Percentiles rank a stretch among this genome's conserved stretches.
These are phyloP conservation scores for Rehmannia glutinosa DNA, from an alignment of 257 asterid species.

Conservation along the genomic window DNA sequence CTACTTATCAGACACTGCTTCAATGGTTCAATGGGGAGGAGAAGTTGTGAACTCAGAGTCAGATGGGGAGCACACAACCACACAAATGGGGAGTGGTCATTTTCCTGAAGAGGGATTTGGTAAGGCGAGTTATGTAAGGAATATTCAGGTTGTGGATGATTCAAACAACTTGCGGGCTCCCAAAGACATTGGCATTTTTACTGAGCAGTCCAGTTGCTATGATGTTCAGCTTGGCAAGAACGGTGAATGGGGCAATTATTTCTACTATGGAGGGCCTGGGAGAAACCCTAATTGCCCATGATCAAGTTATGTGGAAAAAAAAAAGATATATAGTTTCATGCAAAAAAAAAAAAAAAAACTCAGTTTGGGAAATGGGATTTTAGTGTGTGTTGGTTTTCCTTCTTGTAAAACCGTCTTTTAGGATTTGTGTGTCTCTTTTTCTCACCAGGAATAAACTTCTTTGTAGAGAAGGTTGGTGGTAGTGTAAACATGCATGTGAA, in stretches of 20 bases:
- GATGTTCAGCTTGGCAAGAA: conserved; percentile 51
- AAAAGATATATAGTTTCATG: background rate
- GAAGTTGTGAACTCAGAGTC: conserved; percentile 75
- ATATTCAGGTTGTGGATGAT: conserved; percentile 65
- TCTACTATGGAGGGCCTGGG: conserved; percentile 91
- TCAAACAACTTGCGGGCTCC: conserved; percentile 71
- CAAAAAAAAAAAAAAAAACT: conserved; percentile 1
- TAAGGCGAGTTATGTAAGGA: conserved; percentile 67
- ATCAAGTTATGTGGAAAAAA: background rate
- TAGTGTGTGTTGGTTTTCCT: conserved; percentile 38
- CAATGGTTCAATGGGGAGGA: conserved; percentile 91
- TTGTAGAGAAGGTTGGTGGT: conserved; percentile 18
- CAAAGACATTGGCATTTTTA: conserved; percentile 40
- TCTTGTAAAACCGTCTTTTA: conserved; percentile 38
- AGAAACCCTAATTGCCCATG: conserved; percentile 62
- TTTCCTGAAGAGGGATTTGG: conserved; percentile 80
- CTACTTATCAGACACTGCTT: conserved; percentile 55
- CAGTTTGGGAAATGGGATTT: no score
- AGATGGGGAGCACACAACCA: conserved; percentile 74
- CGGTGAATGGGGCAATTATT: conserved; percentile 63
- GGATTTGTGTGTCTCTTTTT: conserved; percentile 8
- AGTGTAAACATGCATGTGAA: conserved; percentile 23
- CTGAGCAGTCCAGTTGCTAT: conserved; percentile 67
- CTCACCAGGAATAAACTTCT: conserved; percentile 16
- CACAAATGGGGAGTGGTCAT: conserved; percentile 94